Conservation (phyloP, 2,329 filamentous ascomycete genomes). For the Botrytis tulipae region DNA sequence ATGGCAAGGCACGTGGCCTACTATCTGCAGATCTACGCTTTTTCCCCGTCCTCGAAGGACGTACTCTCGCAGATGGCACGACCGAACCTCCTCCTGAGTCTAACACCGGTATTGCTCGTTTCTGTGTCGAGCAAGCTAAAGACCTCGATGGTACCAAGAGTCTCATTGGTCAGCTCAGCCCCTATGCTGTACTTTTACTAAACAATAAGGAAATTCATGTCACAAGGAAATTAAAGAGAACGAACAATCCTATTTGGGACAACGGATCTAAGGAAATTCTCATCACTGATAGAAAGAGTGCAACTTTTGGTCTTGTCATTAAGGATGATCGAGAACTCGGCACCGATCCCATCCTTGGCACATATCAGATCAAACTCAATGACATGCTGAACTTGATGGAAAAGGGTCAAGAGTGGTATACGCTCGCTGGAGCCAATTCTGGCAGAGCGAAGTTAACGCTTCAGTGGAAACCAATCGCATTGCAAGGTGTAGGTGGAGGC, state of each 20-base stretch:
- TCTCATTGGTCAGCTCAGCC: constrained; percentile 84
- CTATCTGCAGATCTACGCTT: constrained; percentile 83
- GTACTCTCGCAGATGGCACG: constrained; percentile 72
- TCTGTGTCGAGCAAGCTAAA: constrained; percentile 94
- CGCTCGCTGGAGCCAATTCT: constrained; percentile 73
- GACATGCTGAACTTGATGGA: constrained; percentile 89
- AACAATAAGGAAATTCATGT: constrained; percentile 89
- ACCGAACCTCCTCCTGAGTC: constrained; percentile 79
- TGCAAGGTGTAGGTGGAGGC: constrained; percentile 72
- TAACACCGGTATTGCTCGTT: constrained; percentile 89
- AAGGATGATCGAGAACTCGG: constrained; percentile 91
- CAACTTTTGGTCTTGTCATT: constrained; percentile 86
- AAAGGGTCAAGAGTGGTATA: constrained; percentile 96
- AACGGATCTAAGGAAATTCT: constrained; percentile 91
- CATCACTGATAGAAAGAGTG: constrained; percentile 88
- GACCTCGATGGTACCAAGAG: constrained; percentile 92
- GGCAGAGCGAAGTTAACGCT: constrained; percentile 88
- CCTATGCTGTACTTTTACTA: constrained; percentile 82
- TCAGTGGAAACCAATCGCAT: constrained; percentile 91
- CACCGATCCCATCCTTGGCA: constrained; percentile 80
- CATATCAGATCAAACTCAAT: constrained; percentile 91
- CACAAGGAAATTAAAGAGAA: constrained; percentile 91
- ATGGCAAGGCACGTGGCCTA: constrained; percentile 79
- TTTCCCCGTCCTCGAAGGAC: constrained; percentile 83
- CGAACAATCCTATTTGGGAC: constrained; percentile 95